Percentiles rank a stretch among this genome's conserved stretches.
phyloP scores from a whole-genome alignment of 192 early-diverging fungal species.

The Podila verticillata region DNA sequence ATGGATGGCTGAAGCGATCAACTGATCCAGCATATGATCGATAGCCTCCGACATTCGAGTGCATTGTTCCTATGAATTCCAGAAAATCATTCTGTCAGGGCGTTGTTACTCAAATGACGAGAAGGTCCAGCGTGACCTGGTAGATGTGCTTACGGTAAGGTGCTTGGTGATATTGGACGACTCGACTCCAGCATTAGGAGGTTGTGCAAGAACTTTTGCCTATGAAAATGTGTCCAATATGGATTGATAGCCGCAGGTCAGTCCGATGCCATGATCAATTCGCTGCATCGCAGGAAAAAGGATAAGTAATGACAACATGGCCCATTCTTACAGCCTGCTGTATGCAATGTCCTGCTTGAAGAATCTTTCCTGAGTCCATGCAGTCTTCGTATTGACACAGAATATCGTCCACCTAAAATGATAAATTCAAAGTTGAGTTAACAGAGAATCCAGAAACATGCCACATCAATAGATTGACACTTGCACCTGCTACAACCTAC shows the following conservation, averaged over 20 bases:
- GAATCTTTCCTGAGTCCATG: constrained; percentile 43
- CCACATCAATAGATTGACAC: not conserved
- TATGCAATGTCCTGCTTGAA: constrained; percentile 46
- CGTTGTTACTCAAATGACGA: too few species aligned
- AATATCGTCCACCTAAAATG: constrained; percentile 32
- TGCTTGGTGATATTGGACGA: constrained; percentile 24
- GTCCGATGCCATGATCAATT: too few species aligned
- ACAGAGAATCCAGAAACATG: not conserved
- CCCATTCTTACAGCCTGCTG: constrained; percentile 31
- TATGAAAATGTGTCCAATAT: constrained; percentile 1
- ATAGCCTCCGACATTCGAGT: constrained; percentile 34
- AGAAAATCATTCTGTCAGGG: too few species aligned
- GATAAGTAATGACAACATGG: not conserved
- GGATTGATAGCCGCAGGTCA: not conserved
- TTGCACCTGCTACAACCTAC: not conserved
- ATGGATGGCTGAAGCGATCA: constrained; percentile 21
- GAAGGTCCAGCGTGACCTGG: not conserved
- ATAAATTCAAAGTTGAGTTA: not conserved
- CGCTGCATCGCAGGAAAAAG: too few species aligned
- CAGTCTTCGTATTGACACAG: constrained; percentile 22
- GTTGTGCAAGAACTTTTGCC: constrained; percentile 26
- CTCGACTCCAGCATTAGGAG: constrained; percentile 37
- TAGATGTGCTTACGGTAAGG: constrained; percentile 20
- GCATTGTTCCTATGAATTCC: constrained; percentile 22
- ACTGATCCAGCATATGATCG: constrained; percentile 45